These are phyloP conservation scores for Tuber indicum DNA, from an alignment of 495 filamentous ascomycete species.

Conservation along the genomic window DNA sequence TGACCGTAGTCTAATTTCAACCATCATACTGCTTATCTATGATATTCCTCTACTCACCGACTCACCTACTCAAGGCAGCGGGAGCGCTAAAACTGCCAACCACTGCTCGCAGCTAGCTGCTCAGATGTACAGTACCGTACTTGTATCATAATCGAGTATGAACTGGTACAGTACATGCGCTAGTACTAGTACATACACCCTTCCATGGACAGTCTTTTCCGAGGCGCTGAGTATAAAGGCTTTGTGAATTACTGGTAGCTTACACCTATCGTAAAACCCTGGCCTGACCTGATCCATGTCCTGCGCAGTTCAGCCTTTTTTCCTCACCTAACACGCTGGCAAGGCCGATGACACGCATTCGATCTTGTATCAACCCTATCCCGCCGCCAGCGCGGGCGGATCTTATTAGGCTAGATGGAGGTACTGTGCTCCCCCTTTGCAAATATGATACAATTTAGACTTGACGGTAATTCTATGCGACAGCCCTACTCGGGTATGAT, in stretches of 20 bases:
- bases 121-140: not conserved
- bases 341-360: not conserved
- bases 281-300: not conserved
- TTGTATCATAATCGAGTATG: too few relatives aligned
- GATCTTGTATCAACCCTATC: not conserved
- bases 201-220: not conserved
- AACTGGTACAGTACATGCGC: not conserved
- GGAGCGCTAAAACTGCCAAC: not conserved
- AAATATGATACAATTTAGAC: not conserved
- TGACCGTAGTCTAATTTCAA: not conserved
- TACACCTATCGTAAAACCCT: not conserved
- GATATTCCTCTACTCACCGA: not conserved
- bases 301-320: not conserved
- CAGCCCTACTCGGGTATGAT: not conserved
- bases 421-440: not conserved
- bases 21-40: not conserved
- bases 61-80: not conserved
- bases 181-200: not conserved
- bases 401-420: not conserved
- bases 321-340: not conserved
- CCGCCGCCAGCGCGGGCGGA: not conserved
- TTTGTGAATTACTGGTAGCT: not conserved
- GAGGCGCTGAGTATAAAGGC: not conserved
- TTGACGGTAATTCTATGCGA: not conserved
- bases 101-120: not conserved